These are phyloP conservation scores for Phytophthora macrochlamydospora DNA, from an alignment of 352 stramenopile species.

Conservation along the genomic window DNA sequence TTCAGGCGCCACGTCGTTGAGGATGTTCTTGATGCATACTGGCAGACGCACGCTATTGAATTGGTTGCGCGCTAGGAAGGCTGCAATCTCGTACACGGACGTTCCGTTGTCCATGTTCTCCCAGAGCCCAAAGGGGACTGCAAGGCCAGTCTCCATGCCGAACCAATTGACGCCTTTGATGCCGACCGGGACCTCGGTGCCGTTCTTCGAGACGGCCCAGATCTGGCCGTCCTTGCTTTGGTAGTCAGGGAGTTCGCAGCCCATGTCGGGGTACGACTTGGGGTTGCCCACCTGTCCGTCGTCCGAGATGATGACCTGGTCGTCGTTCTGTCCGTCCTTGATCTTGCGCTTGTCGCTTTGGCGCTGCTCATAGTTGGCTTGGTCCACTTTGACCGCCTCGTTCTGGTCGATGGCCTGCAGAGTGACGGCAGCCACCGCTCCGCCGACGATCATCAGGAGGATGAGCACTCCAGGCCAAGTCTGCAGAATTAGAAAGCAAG, in stretches of 20 bases:
- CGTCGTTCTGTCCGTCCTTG: conserved; percentile 39
- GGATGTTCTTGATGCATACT: conserved; percentile 63
- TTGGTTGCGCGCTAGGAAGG: conserved; percentile 69
- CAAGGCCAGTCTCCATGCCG: conserved; percentile 68
- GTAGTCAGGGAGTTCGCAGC: conserved; percentile 64
- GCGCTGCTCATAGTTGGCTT: conserved; percentile 30
- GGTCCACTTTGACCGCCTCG: conserved; percentile 23
- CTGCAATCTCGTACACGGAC: conserved; percentile 62
- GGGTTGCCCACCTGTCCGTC: conserved; percentile 64
- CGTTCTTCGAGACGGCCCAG: conserved; percentile 50
- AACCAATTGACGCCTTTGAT: conserved; percentile 82
- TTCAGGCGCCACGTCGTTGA: conserved; percentile 48
- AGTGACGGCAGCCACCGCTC: conserved; percentile 44
- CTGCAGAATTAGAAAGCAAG: conserved; percentile 14
- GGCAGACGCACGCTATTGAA: conserved; percentile 70
- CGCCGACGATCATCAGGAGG: conserved; percentile 46
- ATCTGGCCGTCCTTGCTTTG: conserved; percentile 64
- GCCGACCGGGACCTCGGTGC: conserved; percentile 54
- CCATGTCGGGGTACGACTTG: conserved; percentile 51
- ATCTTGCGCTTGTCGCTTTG: conserved; percentile 43
- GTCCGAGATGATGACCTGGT: conserved; percentile 47
- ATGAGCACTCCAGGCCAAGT: conserved; percentile 65
- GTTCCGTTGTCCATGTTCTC: conserved; percentile 73
- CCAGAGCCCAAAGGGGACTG: conserved; percentile 71
- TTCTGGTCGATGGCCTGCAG: conserved; percentile 39